These are phyloP conservation scores for Ogataea paradorogensis DNA, from an alignment of 805 yeast genomes.

Conservation along the genomic window DNA sequence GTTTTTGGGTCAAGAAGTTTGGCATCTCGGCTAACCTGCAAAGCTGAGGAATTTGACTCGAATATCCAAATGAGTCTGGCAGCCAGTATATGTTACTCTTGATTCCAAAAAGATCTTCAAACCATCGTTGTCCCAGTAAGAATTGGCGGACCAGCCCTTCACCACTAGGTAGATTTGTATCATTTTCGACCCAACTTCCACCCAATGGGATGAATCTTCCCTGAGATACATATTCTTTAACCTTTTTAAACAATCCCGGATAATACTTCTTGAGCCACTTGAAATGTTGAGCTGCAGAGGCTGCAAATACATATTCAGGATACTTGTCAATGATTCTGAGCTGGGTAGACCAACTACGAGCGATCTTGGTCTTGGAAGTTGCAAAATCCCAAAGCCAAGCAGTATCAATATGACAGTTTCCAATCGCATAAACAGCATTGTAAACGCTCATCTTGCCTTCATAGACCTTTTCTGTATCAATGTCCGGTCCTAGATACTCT, in stretches of 20 bases:
- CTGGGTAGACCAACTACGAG: conserved; percentile 94
- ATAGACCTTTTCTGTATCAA: conserved; percentile 65
- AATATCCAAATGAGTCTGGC: conserved; percentile 96
- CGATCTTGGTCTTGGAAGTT: conserved; percentile 88
- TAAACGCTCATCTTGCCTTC: conserved; percentile 38
- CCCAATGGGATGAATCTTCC: conserved; percentile 89
- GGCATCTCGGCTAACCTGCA: conserved; percentile 85
- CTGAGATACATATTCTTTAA: conserved; percentile 62
- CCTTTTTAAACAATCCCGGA: conserved; percentile 68
- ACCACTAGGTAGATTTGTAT: conserved; percentile 93
- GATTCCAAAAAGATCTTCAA: conserved; percentile 72
- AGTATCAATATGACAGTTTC: conserved; percentile 96
- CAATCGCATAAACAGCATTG: conserved; percentile 76
- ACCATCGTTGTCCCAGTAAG: conserved; percentile 84
- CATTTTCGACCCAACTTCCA: conserved; percentile 98
- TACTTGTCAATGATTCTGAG: conserved; percentile 77
- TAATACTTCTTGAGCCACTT: conserved; percentile 88
- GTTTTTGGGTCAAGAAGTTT: conserved; percentile 85
- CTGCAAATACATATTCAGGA: conserved; percentile 92
- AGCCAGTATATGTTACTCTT: conserved; percentile 84
- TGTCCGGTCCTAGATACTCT: conserved; percentile 59
- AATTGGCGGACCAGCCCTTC: conserved; percentile 89
- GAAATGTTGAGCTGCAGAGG: conserved; percentile 95
- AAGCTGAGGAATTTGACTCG: conserved; percentile 91
- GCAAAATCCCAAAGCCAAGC: conserved; percentile 99